Percentiles rank a stretch among this genome's conserved stretches.
Evolutionary conservation across 305 asterid genomes (phyloP).

Genomic region (Solanum hybrid): DNA sequence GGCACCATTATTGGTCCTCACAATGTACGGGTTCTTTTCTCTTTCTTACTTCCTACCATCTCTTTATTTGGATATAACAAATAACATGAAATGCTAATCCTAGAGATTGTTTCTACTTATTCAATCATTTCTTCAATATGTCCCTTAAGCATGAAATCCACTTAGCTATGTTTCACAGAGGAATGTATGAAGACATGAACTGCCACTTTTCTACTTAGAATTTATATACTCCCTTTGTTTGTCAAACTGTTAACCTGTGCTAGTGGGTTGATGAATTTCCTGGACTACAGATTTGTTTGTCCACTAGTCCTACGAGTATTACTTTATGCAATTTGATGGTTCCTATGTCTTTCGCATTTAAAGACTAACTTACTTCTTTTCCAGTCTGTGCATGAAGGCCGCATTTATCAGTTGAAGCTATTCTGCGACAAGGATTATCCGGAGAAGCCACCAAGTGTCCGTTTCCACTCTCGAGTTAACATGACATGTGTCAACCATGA

Average conservation of each 20-base stretch:
- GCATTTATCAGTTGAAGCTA: constrained; percentile 77
- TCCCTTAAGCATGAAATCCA: background rate
- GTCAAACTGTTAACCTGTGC: background rate
- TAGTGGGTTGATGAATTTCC: background rate
- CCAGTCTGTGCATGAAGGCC: constrained; percentile 93
- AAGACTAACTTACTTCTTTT: constrained; percentile 2
- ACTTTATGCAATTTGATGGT: background rate
- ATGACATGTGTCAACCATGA: constrained; percentile 80
- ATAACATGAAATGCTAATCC: background rate
- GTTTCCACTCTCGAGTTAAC: constrained; percentile 81
- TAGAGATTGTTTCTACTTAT: background rate
- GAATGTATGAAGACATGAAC: background rate
- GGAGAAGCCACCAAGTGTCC: constrained; percentile 85
- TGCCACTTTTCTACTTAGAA: background rate
- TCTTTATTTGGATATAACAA: background rate
- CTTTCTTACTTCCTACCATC: background rate
- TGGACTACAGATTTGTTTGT: background rate
- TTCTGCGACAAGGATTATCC: constrained; percentile 92
- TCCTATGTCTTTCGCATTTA: background rate
- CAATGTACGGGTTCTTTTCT: constrained; percentile 33
- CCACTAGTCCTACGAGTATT: background rate
- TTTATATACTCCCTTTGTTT: background rate
- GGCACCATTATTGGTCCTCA: constrained; percentile 87
- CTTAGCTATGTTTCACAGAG: background rate
- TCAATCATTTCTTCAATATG: background rate